Evolutionary conservation across 192 early-diverging fungal species (phyloP).

Genomic region (Thamnidium elegans): DNA sequence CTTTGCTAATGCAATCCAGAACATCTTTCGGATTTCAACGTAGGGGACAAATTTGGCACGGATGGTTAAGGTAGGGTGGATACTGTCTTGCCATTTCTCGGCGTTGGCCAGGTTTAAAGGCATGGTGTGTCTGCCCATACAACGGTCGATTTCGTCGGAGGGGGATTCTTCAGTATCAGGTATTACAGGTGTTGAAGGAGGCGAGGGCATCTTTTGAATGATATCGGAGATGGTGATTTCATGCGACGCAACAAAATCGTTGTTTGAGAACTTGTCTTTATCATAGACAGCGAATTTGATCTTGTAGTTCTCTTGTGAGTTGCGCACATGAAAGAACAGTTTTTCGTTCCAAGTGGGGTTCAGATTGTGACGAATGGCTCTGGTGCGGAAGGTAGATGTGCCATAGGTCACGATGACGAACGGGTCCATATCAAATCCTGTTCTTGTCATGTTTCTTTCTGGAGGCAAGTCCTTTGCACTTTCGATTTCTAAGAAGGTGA

Average conservation of each 20-base stretch:
- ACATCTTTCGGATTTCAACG: conserved; percentile 58
- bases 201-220: conserved; percentile 31
- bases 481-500: conserved; percentile 50
- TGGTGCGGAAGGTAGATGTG: conserved; percentile 66
- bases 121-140: conserved; percentile 44
- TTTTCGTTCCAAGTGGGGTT: conserved; percentile 78
- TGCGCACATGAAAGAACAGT: conserved; percentile 56
- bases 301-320: conserved; percentile 39
- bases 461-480: conserved; percentile 47
- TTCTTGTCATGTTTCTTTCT: conserved; percentile 43
- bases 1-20: conserved; percentile 65
- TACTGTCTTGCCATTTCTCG: conserved; percentile 38
- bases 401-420: conserved; percentile 75
- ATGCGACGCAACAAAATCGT: conserved; percentile 58
- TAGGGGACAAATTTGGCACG: conserved; percentile 67
- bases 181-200: background rate
- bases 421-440: conserved; percentile 77
- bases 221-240: conserved; percentile 49
- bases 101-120: conserved; percentile 34
- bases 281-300: conserved; percentile 68
- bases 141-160: conserved; percentile 24
- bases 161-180: background rate
- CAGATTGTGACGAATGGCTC: conserved; percentile 60
- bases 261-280: conserved; percentile 67
- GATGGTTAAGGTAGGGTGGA: conserved; percentile 49